phyloP scores from a whole-genome alignment of 2,329 filamentous ascomycete genomes.

The Venturia aucupariae region DNA sequence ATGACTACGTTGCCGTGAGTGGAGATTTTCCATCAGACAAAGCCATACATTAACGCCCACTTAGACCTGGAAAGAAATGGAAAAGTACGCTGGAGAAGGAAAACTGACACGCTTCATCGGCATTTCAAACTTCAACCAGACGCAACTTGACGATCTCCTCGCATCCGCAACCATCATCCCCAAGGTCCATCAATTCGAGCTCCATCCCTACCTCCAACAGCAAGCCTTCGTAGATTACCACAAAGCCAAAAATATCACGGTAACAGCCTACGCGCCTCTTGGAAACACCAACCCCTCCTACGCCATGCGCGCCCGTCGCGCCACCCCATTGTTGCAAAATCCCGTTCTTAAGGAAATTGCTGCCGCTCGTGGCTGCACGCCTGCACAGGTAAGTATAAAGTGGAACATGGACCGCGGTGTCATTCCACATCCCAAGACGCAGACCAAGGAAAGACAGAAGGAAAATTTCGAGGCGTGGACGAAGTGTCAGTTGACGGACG shows the following conservation, averaged over 20 bases:
- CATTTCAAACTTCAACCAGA: slow-evolving; percentile 14
- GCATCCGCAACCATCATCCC: slow-evolving; percentile 53
- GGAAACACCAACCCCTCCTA: slow-evolving; percentile 30
- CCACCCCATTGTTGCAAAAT: slow-evolving; percentile 1
- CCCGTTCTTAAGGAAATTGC: slow-evolving; percentile 10
- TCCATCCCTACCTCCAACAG: slow-evolving; percentile 62
- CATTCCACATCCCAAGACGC: neutral
- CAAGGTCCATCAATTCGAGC: slow-evolving; percentile 65
- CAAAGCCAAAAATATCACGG: slow-evolving; percentile 57
- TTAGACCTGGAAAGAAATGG: slow-evolving; percentile 74
- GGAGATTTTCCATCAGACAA: neutral
- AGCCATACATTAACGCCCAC: too few species aligned
- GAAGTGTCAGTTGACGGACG: slow-evolving; percentile 8
- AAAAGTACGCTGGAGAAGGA: slow-evolving; percentile 42
- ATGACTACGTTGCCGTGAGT: slow-evolving; percentile 11
- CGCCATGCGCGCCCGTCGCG: neutral
- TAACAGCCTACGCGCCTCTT: slow-evolving; percentile 57
- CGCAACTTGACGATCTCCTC: slow-evolving; percentile 15
- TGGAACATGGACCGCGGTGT: slow-evolving; percentile 13
- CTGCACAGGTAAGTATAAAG: slow-evolving; percentile 10
- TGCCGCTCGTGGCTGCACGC: neutral
- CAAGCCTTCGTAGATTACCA: slow-evolving; percentile 63
- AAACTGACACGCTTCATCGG: slow-evolving; percentile 11
- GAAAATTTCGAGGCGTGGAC: slow-evolving; percentile 12
- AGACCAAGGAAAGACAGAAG: neutral